phyloP scores from a whole-genome alignment of 2,329 filamentous ascomycete species.

The Aspergillus pseudoterreus region DNA sequence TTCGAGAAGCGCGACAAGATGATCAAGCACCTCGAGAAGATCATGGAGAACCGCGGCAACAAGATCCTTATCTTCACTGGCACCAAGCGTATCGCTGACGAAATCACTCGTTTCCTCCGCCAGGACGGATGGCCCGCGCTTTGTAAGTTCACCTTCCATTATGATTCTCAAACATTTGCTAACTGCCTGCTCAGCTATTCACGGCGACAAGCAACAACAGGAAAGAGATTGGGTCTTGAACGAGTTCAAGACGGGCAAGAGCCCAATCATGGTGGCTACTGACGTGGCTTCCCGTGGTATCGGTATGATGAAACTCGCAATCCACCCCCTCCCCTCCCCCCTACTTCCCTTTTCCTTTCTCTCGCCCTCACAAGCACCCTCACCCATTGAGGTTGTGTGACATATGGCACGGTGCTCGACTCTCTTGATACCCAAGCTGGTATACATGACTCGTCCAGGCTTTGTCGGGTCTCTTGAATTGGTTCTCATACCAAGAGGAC shows the following conservation, averaged over 20 bases:
- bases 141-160: slow-evolving; percentile 57
- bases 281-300: slow-evolving; percentile 99
- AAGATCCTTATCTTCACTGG: slow-evolving; percentile 92
- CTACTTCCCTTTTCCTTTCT: slow-evolving; percentile 25
- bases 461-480: slow-evolving; percentile 66
- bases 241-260: slow-evolving; percentile 99
- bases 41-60: slow-evolving; percentile 94
- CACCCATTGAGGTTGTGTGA: slow-evolving; percentile 56
- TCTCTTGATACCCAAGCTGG: slow-evolving; percentile 79
- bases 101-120: slow-evolving; percentile 94
- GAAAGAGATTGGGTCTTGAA: slow-evolving; percentile 99
- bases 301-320: slow-evolving; percentile 79
- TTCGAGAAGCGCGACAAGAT: slow-evolving; percentile 97
- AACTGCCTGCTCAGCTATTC: slow-evolving; percentile 65
- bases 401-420: slow-evolving; percentile 73
- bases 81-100: slow-evolving; percentile 88
- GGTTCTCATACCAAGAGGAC: slow-evolving; percentile 77
- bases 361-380: slow-evolving; percentile 36
- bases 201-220: slow-evolving; percentile 99
- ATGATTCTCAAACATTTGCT: slow-evolving; percentile 24
- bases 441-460: slow-evolving; percentile 89
- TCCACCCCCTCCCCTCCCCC: slow-evolving; percentile 35
- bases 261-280: slow-evolving; percentile 99
- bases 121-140: slow-evolving; percentile 97
- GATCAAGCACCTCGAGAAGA: slow-evolving; percentile 95